Conservation (phyloP, 2,329 filamentous ascomycete genomes). For the Fusarium xylarioides region DNA sequence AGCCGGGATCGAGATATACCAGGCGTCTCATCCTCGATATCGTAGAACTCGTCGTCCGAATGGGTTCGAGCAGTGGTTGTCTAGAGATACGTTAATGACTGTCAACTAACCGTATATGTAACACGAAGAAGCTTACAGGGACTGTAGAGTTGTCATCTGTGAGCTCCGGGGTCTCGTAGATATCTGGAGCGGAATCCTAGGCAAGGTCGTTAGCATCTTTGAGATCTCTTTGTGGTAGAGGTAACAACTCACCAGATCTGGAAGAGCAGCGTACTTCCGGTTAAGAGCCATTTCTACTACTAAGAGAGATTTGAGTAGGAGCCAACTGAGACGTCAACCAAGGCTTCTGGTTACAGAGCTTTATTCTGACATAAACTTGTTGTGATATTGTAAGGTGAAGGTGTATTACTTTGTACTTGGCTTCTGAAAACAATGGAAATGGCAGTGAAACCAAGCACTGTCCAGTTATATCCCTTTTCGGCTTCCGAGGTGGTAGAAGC, state of each 20-base stretch:
- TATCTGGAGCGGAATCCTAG: slow-evolving; percentile 90
- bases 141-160: slow-evolving; percentile 90
- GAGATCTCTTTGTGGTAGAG: not conserved
- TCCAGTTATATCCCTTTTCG: slow-evolving; percentile 12
- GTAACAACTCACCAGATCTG: slow-evolving; percentile 71
- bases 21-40: slow-evolving; percentile 68
- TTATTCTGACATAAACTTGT: not conserved
- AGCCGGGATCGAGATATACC: slow-evolving; percentile 81
- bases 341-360: not conserved
- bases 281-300: slow-evolving; percentile 74
- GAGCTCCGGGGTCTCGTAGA: slow-evolving; percentile 95
- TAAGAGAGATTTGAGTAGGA: not conserved
- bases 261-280: slow-evolving; percentile 83
- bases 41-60: slow-evolving; percentile 70
- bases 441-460: not conserved
- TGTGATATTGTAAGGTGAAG: slow-evolving; percentile 2
- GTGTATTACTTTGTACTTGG: not conserved
- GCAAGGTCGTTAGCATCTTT: slow-evolving; percentile 25
- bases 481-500: slow-evolving; percentile 8
- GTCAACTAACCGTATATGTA: not conserved
- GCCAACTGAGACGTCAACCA: not conserved
- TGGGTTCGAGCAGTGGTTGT: slow-evolving; percentile 64
- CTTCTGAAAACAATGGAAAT: slow-evolving; percentile 11
- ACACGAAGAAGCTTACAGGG: slow-evolving; percentile 65
- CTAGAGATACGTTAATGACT: slow-evolving; percentile 49